These are phyloP conservation scores for Fusarium brevicatenulatum DNA, from an alignment of 2,329 filamentous ascomycete species.

Conservation along the genomic window DNA sequence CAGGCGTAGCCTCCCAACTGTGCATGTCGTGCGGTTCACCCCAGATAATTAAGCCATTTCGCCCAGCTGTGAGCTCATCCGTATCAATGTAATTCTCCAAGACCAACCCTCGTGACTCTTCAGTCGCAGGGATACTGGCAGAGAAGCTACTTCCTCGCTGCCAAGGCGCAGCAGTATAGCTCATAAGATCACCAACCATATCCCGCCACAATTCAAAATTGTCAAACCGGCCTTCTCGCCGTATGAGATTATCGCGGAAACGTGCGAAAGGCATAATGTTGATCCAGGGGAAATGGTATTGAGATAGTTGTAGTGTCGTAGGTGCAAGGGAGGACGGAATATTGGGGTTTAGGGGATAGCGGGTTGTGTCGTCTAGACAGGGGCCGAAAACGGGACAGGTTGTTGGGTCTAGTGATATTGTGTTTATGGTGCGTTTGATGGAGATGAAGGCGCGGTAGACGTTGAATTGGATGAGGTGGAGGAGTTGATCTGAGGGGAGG, in stretches of 20 bases:
- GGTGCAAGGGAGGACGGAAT: not conserved
- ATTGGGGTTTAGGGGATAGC: not conserved
- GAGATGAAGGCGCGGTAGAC: not conserved
- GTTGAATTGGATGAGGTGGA: not conserved
- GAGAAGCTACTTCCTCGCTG: not conserved
- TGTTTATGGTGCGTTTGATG: not conserved
- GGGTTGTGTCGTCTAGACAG: not conserved
- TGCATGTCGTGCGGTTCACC: not conserved
- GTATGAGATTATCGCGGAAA: not conserved
- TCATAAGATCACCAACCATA: not conserved
- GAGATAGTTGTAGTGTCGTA: not conserved
- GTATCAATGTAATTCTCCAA: not conserved
- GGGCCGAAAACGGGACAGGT: not conserved
- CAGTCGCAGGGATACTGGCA: rapidly evolving
- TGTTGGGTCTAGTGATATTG: not conserved
- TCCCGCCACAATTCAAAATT: not conserved
- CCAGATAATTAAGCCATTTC: not conserved
- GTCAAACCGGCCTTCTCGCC: not conserved
- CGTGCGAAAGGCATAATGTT: not conserved
- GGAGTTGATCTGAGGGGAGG: not conserved
- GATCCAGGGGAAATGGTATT: conserved; percentile 1
- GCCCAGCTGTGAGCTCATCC: not conserved
- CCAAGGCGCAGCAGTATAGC: not conserved
- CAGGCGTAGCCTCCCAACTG: not conserved
- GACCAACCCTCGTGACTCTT: rapidly evolving